phyloP scores from a whole-genome alignment of 2,329 filamentous ascomycete genomes.

The Orbilia oligospora region DNA sequence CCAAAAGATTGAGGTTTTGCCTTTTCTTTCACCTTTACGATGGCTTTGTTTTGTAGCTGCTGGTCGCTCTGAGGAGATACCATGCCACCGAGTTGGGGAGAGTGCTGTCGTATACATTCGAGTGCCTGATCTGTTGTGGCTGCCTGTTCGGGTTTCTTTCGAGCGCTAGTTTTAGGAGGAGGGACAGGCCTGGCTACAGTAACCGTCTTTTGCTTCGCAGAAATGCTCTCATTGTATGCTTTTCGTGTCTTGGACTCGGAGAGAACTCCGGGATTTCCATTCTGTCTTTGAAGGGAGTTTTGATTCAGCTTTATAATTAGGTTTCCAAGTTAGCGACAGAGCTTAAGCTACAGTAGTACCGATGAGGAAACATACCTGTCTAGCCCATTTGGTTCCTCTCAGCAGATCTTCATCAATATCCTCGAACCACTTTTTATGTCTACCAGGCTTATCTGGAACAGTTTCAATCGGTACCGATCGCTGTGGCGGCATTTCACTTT shows the following conservation, averaged over 20 bases:
- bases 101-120: neutral
- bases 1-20: neutral
- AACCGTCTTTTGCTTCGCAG: neutral
- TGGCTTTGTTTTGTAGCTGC: neutral
- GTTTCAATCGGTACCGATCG: neutral
- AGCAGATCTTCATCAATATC: conserved; percentile 40
- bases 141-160: neutral
- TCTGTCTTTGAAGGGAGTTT: conserved; percentile 13
- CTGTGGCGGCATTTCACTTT: neutral
- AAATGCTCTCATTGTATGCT: neutral
- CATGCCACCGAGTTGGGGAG: neutral
- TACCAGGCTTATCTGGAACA: neutral
- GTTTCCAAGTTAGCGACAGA: neutral
- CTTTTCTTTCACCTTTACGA: no score
- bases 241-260: neutral
- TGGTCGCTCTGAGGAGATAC: neutral
- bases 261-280: conserved; percentile 11
- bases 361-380: neutral
- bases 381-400: conserved; percentile 30
- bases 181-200: neutral
- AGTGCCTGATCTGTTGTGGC: neutral
- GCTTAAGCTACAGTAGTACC: neutral
- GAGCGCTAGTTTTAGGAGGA: neutral
- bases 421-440: conserved; percentile 20
- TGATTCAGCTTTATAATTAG: neutral